Percentiles rank a stretch among this genome's conserved stretches.
These are phyloP conservation scores for Aureobasidium sp. DNA, from an alignment of 2,329 filamentous ascomycete species.

Conservation along the genomic window DNA sequence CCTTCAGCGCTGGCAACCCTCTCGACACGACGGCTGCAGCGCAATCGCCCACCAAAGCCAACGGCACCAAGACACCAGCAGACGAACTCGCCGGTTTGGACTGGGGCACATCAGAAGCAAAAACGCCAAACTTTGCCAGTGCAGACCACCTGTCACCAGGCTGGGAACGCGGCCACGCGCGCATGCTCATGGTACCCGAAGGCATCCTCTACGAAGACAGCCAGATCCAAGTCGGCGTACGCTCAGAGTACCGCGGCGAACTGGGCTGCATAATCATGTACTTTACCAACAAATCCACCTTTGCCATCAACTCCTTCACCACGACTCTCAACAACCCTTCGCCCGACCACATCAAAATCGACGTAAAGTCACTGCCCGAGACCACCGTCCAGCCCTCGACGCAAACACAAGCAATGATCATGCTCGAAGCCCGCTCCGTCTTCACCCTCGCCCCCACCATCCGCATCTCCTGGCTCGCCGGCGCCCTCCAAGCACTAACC, in stretches of 20 bases:
- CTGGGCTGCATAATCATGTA: slow-evolving; percentile 93
- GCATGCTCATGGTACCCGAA: slow-evolving; percentile 68
- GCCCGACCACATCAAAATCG: slow-evolving; percentile 64
- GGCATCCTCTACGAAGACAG: slow-evolving; percentile 91
- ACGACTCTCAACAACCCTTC: slow-evolving; percentile 78
- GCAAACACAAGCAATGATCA: slow-evolving; percentile 87
- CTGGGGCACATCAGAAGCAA: slow-evolving; percentile 51
- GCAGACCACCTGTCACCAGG: slow-evolving; percentile 87
- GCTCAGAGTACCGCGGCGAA: slow-evolving; percentile 91
- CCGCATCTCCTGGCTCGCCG: slow-evolving; percentile 86
- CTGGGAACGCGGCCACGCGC: slow-evolving; percentile 86
- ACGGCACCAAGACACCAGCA: slow-evolving; percentile 29
- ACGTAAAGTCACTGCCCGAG: slow-evolving; percentile 82
- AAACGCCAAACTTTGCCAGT: slow-evolving; percentile 77
- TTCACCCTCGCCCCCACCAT: slow-evolving; percentile 85
- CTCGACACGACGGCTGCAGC: slow-evolving; percentile 37
- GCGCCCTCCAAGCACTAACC: slow-evolving; percentile 84
- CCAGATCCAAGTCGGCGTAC: slow-evolving; percentile 83
- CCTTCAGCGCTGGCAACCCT: slow-evolving; percentile 52
- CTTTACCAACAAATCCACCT: slow-evolving; percentile 84
- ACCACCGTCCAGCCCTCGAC: slow-evolving; percentile 63
- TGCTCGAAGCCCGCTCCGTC: slow-evolving; percentile 78
- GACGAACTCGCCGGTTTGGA: slow-evolving; percentile 75
- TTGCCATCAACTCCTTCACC: slow-evolving; percentile 77
- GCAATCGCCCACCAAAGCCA: slow-evolving; percentile 24